These are phyloP conservation scores for Eimeria maxima DNA, from an alignment of 169 alveolate species.

Conservation along the genomic window DNA sequence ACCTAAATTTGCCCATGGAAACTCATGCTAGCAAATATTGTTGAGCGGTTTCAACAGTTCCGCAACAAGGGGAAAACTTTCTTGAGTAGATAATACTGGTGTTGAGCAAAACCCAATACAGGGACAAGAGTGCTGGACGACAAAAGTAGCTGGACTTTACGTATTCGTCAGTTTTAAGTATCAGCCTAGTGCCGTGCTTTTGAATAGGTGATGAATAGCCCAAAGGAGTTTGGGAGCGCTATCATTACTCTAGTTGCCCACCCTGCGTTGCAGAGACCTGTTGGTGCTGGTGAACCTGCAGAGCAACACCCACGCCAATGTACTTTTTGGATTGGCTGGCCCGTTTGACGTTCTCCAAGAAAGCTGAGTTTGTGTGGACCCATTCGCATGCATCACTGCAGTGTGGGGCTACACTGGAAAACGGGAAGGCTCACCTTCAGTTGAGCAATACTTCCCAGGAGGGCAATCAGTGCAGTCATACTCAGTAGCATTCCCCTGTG, in stretches of 20 bases:
- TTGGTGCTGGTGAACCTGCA: slow-evolving; percentile 46
- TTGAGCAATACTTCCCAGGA: slow-evolving; percentile 71
- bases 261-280: slow-evolving; percentile 52
- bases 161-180: not conserved
- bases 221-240: not conserved
- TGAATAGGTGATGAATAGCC: not conserved
- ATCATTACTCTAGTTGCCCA: not conserved
- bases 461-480: slow-evolving; percentile 79
- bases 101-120: not conserved
- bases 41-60: not conserved
- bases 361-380: not conserved
- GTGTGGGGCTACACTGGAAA: not conserved
- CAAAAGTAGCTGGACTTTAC: not conserved
- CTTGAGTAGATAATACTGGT: not conserved
- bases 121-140: not conserved
- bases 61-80: not conserved
- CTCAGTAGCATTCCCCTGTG: slow-evolving; percentile 25
- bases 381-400: not conserved
- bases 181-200: not conserved
- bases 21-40: not conserved
- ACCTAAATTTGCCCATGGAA: not conserved
- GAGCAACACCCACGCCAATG: not conserved
- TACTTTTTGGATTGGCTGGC: not conserved
- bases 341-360: not conserved
- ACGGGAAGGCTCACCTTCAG: not conserved